Percentiles rank a stretch among this genome's conserved stretches.
These are phyloP conservation scores for Tetrahymena thermophila DNA, from an alignment of 73 alveolate genomes.

Conservation along the genomic window DNA sequence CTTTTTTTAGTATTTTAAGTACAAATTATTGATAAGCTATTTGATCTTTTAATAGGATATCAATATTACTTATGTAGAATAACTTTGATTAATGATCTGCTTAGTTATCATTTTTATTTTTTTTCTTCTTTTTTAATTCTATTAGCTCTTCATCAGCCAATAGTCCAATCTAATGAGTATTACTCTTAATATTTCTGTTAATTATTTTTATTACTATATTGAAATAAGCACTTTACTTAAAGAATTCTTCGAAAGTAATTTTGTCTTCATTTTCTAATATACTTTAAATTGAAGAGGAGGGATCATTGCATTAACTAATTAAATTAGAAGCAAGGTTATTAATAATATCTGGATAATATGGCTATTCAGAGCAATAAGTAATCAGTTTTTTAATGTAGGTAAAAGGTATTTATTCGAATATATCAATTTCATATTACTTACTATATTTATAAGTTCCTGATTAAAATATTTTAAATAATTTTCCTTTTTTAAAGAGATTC, in stretches of 20 bases:
- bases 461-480: background rate
- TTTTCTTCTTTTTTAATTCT: background rate
- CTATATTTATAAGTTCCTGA: background rate
- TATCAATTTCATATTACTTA: background rate
- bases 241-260: background rate
- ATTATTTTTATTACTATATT: background rate
- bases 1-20: background rate
- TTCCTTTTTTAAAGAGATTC: background rate
- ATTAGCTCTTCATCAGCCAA: background rate
- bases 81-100: background rate
- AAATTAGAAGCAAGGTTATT: background rate
- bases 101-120: background rate
- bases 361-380: background rate
- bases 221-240: background rate
- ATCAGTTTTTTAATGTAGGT: background rate
- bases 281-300: background rate
- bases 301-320: background rate
- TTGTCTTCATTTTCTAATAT: background rate
- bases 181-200: background rate
- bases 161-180: background rate
- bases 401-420: background rate
- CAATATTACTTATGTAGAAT: background rate
- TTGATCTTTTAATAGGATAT: background rate
- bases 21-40: background rate
- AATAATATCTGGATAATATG: background rate